phyloP scores from a whole-genome alignment of 164 flowering plant genomes.

The Nelumbo lutea region DNA sequence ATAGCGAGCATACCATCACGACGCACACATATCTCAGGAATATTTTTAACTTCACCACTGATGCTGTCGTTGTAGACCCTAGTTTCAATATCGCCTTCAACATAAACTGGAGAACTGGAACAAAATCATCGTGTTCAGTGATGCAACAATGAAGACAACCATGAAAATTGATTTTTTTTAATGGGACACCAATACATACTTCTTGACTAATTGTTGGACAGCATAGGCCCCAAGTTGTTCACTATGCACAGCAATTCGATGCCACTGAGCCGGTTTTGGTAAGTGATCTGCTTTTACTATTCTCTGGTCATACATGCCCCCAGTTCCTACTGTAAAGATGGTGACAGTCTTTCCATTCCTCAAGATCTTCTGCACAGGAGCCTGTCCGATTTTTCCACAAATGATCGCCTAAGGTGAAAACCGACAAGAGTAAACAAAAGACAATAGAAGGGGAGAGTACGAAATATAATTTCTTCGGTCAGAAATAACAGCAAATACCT shows the following conservation, averaged over 20 bases:
- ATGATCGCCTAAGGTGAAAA: conserved; percentile 66
- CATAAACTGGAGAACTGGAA: conserved; percentile 85
- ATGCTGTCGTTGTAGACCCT: conserved; percentile 92
- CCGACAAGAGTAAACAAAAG: not conserved
- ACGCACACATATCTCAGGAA: conserved; percentile 91
- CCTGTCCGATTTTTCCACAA: conserved; percentile 87
- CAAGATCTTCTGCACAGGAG: conserved; percentile 88
- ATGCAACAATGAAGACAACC: conserved; percentile 1
- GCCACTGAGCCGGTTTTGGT: conserved; percentile 96
- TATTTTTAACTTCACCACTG: conserved; percentile 66
- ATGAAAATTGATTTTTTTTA: no score
- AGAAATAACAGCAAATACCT: conserved; percentile 46
- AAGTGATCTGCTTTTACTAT: conserved; percentile 32
- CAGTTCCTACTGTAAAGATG: conserved; percentile 89
- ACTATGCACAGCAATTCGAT: conserved; percentile 88
- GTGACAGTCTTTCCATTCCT: conserved; percentile 87
- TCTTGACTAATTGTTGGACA: conserved; percentile 74
- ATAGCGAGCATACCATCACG: conserved; percentile 60
- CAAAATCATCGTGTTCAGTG: not conserved
- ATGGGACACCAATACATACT: conserved; percentile 32
- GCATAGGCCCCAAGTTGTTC: conserved; percentile 71
- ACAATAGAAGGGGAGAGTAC: not conserved
- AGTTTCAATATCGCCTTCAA: conserved; percentile 94
- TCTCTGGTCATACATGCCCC: conserved; percentile 94
- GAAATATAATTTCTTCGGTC: not conserved